Percentiles rank a stretch among this genome's conserved stretches.
Evolutionary conservation across 768 basidiomycete species (phyloP).

Genomic region (Russula griseocarnosa): DNA sequence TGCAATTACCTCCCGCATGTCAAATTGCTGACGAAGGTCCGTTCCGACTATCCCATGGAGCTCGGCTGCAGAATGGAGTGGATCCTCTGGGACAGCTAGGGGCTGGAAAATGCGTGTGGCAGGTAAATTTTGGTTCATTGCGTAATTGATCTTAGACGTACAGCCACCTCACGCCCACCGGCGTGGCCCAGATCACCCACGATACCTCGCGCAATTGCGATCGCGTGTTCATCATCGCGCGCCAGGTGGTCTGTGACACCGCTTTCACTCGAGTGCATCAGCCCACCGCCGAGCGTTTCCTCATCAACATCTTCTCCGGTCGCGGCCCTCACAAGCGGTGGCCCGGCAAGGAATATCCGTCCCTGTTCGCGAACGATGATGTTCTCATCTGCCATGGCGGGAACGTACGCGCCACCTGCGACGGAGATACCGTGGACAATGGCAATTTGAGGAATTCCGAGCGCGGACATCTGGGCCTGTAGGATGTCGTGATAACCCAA

Average conservation of each 20-base stretch:
- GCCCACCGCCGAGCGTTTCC: constrained; percentile 84
- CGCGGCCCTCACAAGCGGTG: constrained; percentile 91
- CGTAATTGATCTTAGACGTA: constrained; percentile 35
- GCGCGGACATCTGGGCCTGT: constrained; percentile 88
- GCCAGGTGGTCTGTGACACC: constrained; percentile 90
- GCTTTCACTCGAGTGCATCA: constrained; percentile 89
- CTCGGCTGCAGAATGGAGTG: constrained; percentile 75
- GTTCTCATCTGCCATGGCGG: constrained; percentile 95
- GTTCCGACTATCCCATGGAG: constrained; percentile 90
- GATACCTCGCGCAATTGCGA: constrained; percentile 71
- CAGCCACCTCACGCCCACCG: constrained; percentile 47
- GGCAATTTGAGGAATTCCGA: constrained; percentile 87
- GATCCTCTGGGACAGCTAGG: constrained; percentile 56
- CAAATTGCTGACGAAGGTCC: constrained; percentile 82
- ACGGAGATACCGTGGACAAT: constrained; percentile 94
- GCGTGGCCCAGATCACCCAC: constrained; percentile 73
- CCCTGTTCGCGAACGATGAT: constrained; percentile 89
- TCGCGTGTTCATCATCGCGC: constrained; percentile 78
- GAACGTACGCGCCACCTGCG: constrained; percentile 91
- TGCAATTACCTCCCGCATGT: constrained; percentile 92
- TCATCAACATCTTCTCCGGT: constrained; percentile 92
- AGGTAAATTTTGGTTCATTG: constrained; percentile 13
- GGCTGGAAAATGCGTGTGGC: constrained; percentile 40
- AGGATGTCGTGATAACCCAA: background rate
- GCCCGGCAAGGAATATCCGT: constrained; percentile 90